Evolutionary conservation across 495 filamentous ascomycete genomes (phyloP).

Genomic region (Aspergillus egyptiacus): DNA sequence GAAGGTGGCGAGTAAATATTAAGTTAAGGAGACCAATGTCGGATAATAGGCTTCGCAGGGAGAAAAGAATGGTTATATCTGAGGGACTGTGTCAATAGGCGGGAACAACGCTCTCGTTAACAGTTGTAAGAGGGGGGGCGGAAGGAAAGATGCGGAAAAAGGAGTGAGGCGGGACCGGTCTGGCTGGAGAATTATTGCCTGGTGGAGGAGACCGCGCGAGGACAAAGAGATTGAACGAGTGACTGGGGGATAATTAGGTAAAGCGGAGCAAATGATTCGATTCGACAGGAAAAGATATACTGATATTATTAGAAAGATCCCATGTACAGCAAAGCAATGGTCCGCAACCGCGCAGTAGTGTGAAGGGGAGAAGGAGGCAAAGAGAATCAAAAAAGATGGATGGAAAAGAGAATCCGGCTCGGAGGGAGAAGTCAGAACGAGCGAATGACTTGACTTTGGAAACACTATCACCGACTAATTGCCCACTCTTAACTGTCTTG

Average conservation of each 20-base stretch:
- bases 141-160: conserved; percentile 15
- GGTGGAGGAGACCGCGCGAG: too few relatives aligned
- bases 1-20: not conserved
- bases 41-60: not conserved
- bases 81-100: conserved; percentile 13
- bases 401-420: not conserved
- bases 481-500: conserved; percentile 5
- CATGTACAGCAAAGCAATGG: not conserved
- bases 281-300: not conserved
- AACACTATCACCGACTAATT: conserved; percentile 6
- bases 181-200: too few relatives aligned
- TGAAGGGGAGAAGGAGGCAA: conserved; percentile 3
- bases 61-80: conserved; percentile 8
- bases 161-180: conserved; percentile 12
- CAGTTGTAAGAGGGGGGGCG: conserved; percentile 4
- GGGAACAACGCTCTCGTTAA: too few relatives aligned
- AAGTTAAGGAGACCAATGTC: not conserved
- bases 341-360: not conserved
- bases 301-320: not conserved
- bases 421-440: not conserved
- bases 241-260: not conserved
- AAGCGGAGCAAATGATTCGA: conserved; percentile 2
- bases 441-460: not conserved
- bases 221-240: conserved; percentile 3
- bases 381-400: not conserved